These are phyloP conservation scores for Penicillium brasilianum DNA, from an alignment of 2,329 filamentous ascomycete species.

Conservation along the genomic window DNA sequence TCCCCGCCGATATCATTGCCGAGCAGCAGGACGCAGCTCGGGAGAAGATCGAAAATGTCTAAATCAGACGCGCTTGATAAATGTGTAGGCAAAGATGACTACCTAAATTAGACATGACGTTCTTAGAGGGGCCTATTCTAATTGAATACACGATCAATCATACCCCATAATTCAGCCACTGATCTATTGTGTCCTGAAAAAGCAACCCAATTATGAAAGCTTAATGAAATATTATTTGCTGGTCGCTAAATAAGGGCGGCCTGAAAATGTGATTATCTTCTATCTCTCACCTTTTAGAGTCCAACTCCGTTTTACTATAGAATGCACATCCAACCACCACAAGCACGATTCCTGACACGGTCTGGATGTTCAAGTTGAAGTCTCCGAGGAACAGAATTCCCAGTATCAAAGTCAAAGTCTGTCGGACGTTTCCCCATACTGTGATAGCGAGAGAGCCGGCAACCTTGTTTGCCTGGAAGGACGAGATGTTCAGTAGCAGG, in stretches of 20 bases:
- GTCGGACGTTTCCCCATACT: background rate
- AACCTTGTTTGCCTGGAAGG: background rate
- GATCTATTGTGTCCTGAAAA: too few species aligned
- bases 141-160: background rate
- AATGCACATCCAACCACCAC: background rate
- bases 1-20: conserved; percentile 47
- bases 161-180: background rate
- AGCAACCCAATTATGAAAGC: background rate
- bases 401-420: background rate
- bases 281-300: background rate
- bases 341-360: background rate
- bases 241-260: background rate
- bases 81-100: background rate
- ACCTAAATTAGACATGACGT: background rate
- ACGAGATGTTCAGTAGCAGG: background rate
- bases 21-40: conserved; percentile 35
- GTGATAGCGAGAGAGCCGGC: background rate
- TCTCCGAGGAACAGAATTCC: background rate
- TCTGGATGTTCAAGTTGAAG: background rate
- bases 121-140: background rate
- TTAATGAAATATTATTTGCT: background rate
- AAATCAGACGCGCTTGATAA: background rate
- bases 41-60: conserved; percentile 11
- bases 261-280: background rate
- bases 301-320: background rate